phyloP scores from a whole-genome alignment of 768 basidiomycete species.

The Porpolomopsis calyptriformis region DNA sequence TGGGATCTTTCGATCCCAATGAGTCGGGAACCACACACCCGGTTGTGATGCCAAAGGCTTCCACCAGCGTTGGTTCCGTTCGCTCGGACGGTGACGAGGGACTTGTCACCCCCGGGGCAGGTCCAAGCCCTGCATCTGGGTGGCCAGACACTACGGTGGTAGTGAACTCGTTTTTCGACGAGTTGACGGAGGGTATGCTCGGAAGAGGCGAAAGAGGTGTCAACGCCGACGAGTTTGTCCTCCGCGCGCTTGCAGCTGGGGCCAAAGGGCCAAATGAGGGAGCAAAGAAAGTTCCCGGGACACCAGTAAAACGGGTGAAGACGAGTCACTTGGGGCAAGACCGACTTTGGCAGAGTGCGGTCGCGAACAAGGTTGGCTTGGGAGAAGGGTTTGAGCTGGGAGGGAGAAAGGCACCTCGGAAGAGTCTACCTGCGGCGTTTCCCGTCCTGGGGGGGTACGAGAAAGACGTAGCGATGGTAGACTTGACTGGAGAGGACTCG shows the following conservation, averaged over 20 bases:
- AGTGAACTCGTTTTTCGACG: slow-evolving; percentile 33
- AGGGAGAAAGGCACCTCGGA: slow-evolving; percentile 43
- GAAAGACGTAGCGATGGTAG: slow-evolving; percentile 19
- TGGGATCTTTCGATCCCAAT: slow-evolving; percentile 13
- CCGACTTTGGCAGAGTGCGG: slow-evolving; percentile 74
- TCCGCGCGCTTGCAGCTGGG: slow-evolving; percentile 52
- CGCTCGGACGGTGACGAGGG: slow-evolving; percentile 51
- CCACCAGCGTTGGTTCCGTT: slow-evolving; percentile 53
- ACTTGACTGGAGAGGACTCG: slow-evolving; percentile 30
- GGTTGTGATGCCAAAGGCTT: slow-evolving; percentile 42
- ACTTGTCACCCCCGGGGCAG: slow-evolving; percentile 58
- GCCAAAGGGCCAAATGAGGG: slow-evolving; percentile 26
- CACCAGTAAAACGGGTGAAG: slow-evolving; percentile 70
- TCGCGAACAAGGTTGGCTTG: slow-evolving; percentile 54
- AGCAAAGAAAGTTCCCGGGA: slow-evolving; percentile 61
- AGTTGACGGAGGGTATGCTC: slow-evolving; percentile 12
- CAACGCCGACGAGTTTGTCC: slow-evolving; percentile 54
- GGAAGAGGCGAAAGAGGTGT: slow-evolving; percentile 18
- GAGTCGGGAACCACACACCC: slow-evolving; percentile 14
- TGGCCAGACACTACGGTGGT: slow-evolving; percentile 48
- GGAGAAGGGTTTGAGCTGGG: slow-evolving; percentile 34
- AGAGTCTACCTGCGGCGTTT: slow-evolving; percentile 70
- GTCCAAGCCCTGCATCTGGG: slow-evolving; percentile 42
- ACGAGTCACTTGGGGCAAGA: slow-evolving; percentile 45
- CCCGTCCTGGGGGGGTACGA: slow-evolving; percentile 25